Evolutionary conservation across 2,329 filamentous ascomycete genomes (phyloP).

Genomic region (Dryadomyces quercus-mongolicae): DNA sequence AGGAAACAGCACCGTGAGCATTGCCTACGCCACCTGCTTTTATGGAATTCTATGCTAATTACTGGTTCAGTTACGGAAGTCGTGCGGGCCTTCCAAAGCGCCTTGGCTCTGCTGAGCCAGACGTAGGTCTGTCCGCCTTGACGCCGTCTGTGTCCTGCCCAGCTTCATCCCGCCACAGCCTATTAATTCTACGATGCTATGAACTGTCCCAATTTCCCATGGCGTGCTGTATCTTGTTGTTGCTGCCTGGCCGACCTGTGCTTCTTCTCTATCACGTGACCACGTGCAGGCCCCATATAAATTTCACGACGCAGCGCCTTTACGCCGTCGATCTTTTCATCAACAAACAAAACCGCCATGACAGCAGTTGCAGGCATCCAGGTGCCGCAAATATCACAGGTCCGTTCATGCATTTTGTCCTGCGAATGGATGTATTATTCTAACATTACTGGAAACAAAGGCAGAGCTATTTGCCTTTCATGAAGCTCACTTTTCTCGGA

Average conservation of each 20-base stretch:
- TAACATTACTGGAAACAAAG: slow-evolving; percentile 23
- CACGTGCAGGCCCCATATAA: neutral
- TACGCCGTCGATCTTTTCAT: neutral
- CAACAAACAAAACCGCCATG: neutral
- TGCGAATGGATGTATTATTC: neutral
- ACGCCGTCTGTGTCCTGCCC: too few relatives aligned
- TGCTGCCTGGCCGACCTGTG: too few relatives aligned
- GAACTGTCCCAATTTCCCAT: neutral
- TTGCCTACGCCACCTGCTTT: neutral
- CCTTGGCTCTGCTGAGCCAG: slow-evolving; percentile 40
- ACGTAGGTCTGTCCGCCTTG: neutral
- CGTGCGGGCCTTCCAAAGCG: slow-evolving; percentile 50
- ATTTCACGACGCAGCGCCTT: neutral
- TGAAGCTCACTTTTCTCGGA: slow-evolving; percentile 43
- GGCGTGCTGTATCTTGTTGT: too few relatives aligned
- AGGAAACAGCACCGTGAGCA: slow-evolving; percentile 71
- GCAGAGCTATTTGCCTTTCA: slow-evolving; percentile 49
- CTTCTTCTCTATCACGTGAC: neutral
- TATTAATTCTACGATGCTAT: neutral
- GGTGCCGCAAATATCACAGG: slow-evolving; percentile 25
- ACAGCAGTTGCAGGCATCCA: slow-evolving; percentile 1
- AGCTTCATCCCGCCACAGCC: neutral
- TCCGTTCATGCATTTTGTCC: slow-evolving; percentile 12
- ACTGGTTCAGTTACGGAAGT: slow-evolving; percentile 37
- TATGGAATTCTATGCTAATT: neutral